phyloP scores from a whole-genome alignment of 2,329 filamentous ascomycete species.

The Aureobasidium leucospermi region DNA sequence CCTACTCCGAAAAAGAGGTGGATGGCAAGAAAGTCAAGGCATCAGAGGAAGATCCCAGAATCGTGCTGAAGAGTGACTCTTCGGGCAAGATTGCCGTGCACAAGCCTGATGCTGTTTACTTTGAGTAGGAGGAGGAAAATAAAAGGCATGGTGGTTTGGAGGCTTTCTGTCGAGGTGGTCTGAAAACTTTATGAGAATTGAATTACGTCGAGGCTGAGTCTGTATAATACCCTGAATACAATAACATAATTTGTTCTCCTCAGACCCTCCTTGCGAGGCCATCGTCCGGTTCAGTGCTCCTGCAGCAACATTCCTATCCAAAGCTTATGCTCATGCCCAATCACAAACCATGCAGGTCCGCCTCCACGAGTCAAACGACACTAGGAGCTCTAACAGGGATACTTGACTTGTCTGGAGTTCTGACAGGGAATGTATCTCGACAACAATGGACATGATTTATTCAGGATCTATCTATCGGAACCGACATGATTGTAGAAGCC shows the following conservation, averaged over 20 bases:
- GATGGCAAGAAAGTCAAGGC: constrained; percentile 37
- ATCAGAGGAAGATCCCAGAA: constrained; percentile 35
- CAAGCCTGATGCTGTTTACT: constrained; percentile 37
- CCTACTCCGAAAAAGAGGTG: constrained; percentile 34
- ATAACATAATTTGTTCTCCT: background rate
- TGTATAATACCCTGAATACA: too few species aligned
- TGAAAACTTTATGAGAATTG: background rate
- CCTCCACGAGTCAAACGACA: too few species aligned
- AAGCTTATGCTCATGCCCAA: too few species aligned
- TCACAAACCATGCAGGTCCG: too few species aligned
- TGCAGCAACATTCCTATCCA: background rate
- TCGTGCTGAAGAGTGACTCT: constrained; percentile 34
- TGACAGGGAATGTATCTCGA: too few species aligned
- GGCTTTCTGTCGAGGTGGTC: background rate
- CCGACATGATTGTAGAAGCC: background rate
- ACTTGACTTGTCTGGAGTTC: background rate
- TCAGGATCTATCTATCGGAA: background rate
- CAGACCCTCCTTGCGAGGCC: background rate
- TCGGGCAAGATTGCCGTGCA: constrained; percentile 37
- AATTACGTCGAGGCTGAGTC: background rate
- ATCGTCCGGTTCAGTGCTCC: background rate
- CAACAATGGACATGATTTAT: too few species aligned
- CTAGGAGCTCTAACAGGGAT: background rate
- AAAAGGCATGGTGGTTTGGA: background rate
- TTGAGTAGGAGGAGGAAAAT: constrained; percentile 24